Evolutionary conservation across 202 grass and related monocot genomes (phyloP), one percentile per base, ranked within the genome.

Genomic region (Bolboschoenoplectus hybrid): DNA sequence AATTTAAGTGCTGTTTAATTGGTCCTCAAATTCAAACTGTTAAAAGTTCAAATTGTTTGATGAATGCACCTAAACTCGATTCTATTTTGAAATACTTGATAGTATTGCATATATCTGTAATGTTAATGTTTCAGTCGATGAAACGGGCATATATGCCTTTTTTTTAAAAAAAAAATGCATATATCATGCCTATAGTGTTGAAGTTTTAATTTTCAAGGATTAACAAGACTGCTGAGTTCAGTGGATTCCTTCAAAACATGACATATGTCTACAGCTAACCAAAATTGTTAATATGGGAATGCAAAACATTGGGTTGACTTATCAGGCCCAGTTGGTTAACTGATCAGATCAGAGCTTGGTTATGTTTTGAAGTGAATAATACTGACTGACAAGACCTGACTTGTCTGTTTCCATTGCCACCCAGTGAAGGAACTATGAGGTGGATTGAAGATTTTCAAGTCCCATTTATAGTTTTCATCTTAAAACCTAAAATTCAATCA

Each of bases 301-400:
- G 13, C 19, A 41, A 72, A 40, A n/a, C 14, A 60, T 9, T 80
- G 72, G 75, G 14, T 60, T 36, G 52, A 57, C 53, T 60, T 35
- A 39, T 17, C 7, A 6, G 35, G 3, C 75, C 50, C 13, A 7
- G 36, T 38, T 43, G 53, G 7, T 57, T 80, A 60, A 40, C 47
- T 80, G 35, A 80, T 60, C 14, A 80, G 7, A 36, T 60, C 35
- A 7, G 14, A 60, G 7, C 36, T 58, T 80, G 52, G 57, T 60
- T 80, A 35, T 80, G 46, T 50, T 51, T 74, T 51, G 45, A 50
- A 74, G 71, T 52, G n/a, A 51, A 74, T 35, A 13, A 11, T 74
- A 51, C 20, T 74, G 46, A 52, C 43, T 19, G 41, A 47, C 17
- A 43, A 20, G 35, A 74, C 45, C 19, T 19, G 19, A 52, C n/a